Base-by-base conservation (phyloP, 2,329 filamentous ascomycete species). In the Ophiocordyceps camponoti-leonardi region DNA sequence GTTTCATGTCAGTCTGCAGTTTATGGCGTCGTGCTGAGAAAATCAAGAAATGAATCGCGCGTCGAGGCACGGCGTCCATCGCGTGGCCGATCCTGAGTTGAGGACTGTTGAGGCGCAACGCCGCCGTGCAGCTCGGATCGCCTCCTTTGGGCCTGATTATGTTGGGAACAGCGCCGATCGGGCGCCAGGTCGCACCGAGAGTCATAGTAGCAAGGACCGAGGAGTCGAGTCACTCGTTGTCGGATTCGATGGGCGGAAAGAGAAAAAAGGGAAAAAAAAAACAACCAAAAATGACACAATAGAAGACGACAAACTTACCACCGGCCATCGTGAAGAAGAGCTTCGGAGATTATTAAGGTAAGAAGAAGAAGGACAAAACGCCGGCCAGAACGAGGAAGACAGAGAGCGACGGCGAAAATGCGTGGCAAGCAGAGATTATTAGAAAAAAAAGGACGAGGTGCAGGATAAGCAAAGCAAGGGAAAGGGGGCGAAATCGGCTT, bases 311-410 rank as follows among this genome's bases (percentile, higher is more conserved):
- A 23, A 45, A 67, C 65, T 67, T 64, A 67, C 65, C 64, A 55
- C 63, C 64, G 62, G 65, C 64, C 65, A 67, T 67, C 62, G 58
- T 67, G 60, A 52, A 52, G 48, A 52, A 48, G 50, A 45, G 18
- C n/a, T 26, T 44, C 22, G 43, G 52, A 49, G 20, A 46, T 48
- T 51, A 49, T 45, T 53, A 49, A 49, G 44, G 49, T 49, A 46
- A 44, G 47, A 43, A 46, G 51, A 49, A 50, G 49, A 54, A 53
- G 52, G 54, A 54, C n/a, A 22, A 11, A 7, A 16, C 16, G 16
- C 12, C 14, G 22, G 42, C 16, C 13, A 44, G 42, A 22, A 19
- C 19, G 43, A 37, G 22, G 20, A 37, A 44, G 20, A 3, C 18
- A 35, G 41, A 18, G 23, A 42, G 13, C 4, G 28, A 20, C 18